phyloP scores from a whole-genome alignment of 202 grass and related monocot genomes.

The Zizania palustris region DNA sequence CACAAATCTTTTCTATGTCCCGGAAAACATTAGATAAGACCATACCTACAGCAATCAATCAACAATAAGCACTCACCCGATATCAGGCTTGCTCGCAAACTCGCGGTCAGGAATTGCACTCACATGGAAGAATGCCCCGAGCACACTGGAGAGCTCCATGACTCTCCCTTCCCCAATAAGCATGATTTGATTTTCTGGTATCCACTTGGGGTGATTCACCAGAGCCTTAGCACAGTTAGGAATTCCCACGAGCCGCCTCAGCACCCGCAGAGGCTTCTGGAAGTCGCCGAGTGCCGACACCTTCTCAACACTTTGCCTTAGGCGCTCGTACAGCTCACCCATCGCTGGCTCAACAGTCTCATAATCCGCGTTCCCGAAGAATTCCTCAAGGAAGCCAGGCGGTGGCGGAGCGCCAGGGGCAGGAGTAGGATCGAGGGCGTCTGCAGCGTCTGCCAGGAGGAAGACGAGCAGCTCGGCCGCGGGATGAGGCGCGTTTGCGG shows the following conservation, averaged over 20 bases:
- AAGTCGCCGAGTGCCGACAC: constrained; percentile 81
- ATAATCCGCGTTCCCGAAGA: constrained; percentile 64
- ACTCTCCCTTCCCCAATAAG: constrained; percentile 83
- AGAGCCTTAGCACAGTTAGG: constrained; percentile 79
- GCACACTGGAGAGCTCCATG: constrained; percentile 78
- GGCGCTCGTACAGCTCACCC: constrained; percentile 65
- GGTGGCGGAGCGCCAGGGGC: constrained; percentile 53
- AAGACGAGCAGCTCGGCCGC: constrained; percentile 62
- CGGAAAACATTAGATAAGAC: neutral
- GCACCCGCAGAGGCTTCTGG: constrained; percentile 77
- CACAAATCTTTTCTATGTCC: neutral
- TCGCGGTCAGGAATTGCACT: constrained; percentile 77
- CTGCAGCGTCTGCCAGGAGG: constrained; percentile 69
- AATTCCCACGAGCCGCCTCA: constrained; percentile 57
- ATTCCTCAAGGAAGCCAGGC: constrained; percentile 72
- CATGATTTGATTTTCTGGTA: constrained; percentile 66
- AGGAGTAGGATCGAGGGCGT: constrained; percentile 57
- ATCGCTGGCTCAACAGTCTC: constrained; percentile 67
- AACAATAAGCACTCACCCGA: constrained; percentile 67
- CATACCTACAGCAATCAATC: neutral
- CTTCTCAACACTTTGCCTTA: constrained; percentile 64
- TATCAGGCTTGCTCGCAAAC: constrained; percentile 74
- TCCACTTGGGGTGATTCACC: constrained; percentile 88
- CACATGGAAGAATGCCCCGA: constrained; percentile 85
- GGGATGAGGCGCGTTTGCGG: constrained; percentile 47